These are phyloP conservation scores for Linnemannia elongata DNA, from an alignment of 192 early-diverging fungal genomes.

Conservation along the genomic window DNA sequence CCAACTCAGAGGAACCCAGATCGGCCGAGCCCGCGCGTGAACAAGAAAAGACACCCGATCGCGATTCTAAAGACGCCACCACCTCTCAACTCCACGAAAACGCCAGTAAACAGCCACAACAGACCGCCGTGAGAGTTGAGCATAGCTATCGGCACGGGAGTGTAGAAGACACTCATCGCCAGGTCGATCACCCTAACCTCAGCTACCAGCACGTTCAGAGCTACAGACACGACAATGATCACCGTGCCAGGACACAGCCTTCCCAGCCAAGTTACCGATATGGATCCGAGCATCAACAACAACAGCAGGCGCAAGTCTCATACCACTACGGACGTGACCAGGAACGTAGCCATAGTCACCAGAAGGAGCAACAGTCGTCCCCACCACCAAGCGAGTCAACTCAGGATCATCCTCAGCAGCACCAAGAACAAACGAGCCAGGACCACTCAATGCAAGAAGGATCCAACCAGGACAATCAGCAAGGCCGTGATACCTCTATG, in stretches of 20 bases:
- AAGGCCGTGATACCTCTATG: background rate
- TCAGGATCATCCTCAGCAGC: background rate
- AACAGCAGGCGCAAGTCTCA: background rate
- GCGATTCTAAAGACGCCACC: background rate
- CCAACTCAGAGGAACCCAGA: background rate
- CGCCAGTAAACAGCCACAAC: background rate
- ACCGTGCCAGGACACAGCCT: background rate
- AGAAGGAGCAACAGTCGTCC: background rate
- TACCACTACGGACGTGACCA: constrained; percentile 8
- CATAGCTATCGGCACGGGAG: background rate
- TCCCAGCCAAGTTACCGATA: background rate
- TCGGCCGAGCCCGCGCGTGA: background rate
- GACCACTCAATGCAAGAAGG: background rate
- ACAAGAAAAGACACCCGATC: background rate
- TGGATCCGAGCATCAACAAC: background rate
- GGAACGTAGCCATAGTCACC: background rate
- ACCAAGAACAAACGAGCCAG: background rate
- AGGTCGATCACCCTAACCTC: background rate
- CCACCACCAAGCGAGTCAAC: background rate
- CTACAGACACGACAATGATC: background rate
- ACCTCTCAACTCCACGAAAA: background rate
- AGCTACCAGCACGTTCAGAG: constrained; percentile 8
- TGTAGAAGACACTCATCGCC: background rate
- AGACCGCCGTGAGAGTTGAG: background rate
- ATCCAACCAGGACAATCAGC: background rate